Percentiles rank a stretch among this genome's conserved stretches.
These are phyloP conservation scores for Kingdonia uniflora DNA, from an alignment of 164 flowering plant genomes.

Conservation along the genomic window DNA sequence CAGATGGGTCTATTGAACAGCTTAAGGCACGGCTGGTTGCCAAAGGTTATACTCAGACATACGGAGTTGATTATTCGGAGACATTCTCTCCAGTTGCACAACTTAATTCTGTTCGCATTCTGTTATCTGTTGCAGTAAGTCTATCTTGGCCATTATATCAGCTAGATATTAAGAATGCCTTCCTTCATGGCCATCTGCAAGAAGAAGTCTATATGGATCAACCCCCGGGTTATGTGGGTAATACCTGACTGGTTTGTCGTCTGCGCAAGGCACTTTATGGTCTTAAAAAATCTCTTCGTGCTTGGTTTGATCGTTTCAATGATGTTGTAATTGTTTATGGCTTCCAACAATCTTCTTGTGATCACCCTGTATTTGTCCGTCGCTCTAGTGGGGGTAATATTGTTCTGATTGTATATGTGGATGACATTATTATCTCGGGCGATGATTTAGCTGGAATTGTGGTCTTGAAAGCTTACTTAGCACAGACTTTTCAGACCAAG, in stretches of 20 bases:
- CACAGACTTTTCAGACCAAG: neutral
- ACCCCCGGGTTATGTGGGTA: no score
- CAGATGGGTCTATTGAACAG: no score
- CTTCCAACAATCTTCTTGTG: neutral
- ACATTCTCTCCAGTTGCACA: no score
- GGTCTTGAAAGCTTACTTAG: neutral
- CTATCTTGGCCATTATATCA: neutral
- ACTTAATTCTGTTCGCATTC: no score
- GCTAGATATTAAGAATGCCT: neutral
- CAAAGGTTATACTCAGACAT: no score
- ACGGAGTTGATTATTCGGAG: no score
- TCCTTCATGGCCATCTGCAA: no score
- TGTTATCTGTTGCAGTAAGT: no score
- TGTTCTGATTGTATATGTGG: neutral
- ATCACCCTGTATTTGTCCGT: neutral
- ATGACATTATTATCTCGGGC: neutral
- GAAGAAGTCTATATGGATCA: no score
- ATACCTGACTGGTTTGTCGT: no score
- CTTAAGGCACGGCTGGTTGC: no score
- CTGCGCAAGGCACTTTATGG: no score
- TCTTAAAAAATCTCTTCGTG: neutral
- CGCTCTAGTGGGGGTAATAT: neutral
- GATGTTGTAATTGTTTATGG: neutral
- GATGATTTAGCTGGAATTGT: neutral
- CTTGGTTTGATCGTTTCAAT: neutral